Base-by-base conservation (phyloP, 495 filamentous ascomycete species). In the Cairneyella variabilis region DNA sequence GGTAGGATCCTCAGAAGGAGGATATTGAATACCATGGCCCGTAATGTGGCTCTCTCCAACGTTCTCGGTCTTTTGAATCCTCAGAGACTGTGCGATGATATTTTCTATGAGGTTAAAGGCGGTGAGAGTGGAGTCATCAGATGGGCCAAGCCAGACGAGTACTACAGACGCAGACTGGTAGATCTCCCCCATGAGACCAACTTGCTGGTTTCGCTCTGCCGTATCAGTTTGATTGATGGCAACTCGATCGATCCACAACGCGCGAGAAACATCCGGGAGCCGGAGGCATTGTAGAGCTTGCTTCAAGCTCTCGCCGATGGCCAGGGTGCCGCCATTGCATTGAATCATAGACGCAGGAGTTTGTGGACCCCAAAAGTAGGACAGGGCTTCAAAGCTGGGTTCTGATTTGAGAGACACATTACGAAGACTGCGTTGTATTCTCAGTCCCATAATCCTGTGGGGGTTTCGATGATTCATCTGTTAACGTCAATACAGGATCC, bases 181-280 rank as follows among this genome's bases (percentile, higher is more conserved):
- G 36, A 65, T 60, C 1, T 51, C 30, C 20, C 42, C 46, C 63
- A 65, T 65, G 17, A 46, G 52, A 2, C 36, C 28, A 2, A 60
- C 57, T 37, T 65, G 63, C 1, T 45, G n/a, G 1, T 53, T 52
- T 20, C 59, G 53, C 53, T 65, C 63, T 8, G 26, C 45, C n/a
- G 52, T 16, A 37, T 65, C 59, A 16, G 32, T 39, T 18, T 65
- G 63, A 38, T 65, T 60, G 44, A 65, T 57, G 36, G 59, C 62
- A 17, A 65, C 39, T 17, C 53, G 36, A 44, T 53, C 41, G 14
- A 44, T n/a, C 41, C 41, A 44, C 6, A 44, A 7, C 7, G 20
- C 22, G 12, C 41, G 41, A 5, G 17, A 3, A 4, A 22, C 17
- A 21, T 4, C 4, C 3, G 41, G 41, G 5, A 20, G 18, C 16